Evolutionary conservation across 2,329 filamentous ascomycete species (phyloP).

Genomic region (Colletotrichum karsti): DNA sequence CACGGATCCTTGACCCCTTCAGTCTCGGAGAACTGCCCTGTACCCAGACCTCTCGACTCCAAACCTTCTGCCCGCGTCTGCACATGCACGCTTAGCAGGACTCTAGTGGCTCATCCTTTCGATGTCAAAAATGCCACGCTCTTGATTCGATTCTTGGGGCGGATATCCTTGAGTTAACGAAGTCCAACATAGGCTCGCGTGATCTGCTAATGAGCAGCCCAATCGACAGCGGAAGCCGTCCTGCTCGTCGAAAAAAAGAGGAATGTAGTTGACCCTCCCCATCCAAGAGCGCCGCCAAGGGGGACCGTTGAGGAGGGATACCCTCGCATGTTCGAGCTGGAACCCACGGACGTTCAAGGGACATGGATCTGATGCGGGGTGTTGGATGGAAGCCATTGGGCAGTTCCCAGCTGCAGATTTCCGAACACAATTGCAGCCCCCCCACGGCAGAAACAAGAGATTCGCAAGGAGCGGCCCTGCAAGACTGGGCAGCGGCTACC

Average conservation of each 20-base stretch:
- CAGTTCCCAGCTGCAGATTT: constrained; percentile 4
- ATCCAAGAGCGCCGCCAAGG: no score
- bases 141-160: neutral
- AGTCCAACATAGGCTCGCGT: no score
- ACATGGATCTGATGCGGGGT: constrained; percentile 17
- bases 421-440: neutral
- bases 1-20: constrained; percentile 25
- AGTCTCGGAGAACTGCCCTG: constrained; percentile 24
- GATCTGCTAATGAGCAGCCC: neutral
- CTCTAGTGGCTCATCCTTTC: neutral
- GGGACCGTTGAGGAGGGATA: neutral
- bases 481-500: neutral
- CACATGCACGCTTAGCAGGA: constrained; percentile 2
- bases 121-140: neutral
- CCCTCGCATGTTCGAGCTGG: neutral
- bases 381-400: neutral
- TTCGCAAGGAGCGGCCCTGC: neutral
- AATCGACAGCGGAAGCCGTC: neutral
- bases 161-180: no score
- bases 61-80: constrained; percentile 24
- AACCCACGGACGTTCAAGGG: neutral
- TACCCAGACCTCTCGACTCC: constrained; percentile 15
- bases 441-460: constrained; percentile 1
- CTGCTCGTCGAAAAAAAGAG: neutral
- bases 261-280: neutral